Base-by-base conservation (phyloP, 1,284 basidiomycete species). In the Tylopilus sp. region DNA sequence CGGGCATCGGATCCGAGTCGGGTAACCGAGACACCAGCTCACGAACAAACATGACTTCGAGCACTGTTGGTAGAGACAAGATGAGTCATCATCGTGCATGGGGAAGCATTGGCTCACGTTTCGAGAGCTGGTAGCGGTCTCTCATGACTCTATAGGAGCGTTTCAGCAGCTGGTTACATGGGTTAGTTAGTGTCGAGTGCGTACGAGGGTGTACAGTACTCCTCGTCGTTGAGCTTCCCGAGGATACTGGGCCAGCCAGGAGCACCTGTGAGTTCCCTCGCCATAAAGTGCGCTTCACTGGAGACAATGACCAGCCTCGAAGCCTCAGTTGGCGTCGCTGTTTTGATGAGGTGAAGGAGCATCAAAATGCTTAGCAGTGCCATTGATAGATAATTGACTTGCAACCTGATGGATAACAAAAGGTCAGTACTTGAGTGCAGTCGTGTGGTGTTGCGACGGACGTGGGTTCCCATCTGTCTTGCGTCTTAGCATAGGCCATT, bases 311-410 rank as follows among this genome's bases (percentile, higher is more conserved):
- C 67, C 6, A 79, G 64, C 53, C 78, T 73, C 18, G 76, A 70
- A 5, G 73, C 59, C 36, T 72, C 60, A 6, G 68, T 61, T 18
- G 69, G 51, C 8, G 69, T 70, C 32, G 68, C 64, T n/a, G 70
- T 69, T 64, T 77, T 73, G 58, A 79, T 68, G 58, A 78, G 75
- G 53, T 77, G 69, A 53, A 77, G 78, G 13, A 80, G 68, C 68
- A 78, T 76, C 61, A 78, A 59, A 58, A 79, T 71, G 57, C 77
- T 74, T 15, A 78, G 69, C 55, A 78, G 54, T n/a, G 67, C 72
- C 1, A 66, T 80, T 33, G 77, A 78, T 36, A 78, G 65, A 56
- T 79, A 79, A 57, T 78, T 80, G 26, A 78, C 77, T 65, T 79
- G 78, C 16, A 78, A 52, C 19, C 76, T 78, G 60, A n/a, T 33